These are phyloP conservation scores for Lachnellula arida DNA, from an alignment of 2,329 filamentous ascomycete genomes.

Conservation along the genomic window DNA sequence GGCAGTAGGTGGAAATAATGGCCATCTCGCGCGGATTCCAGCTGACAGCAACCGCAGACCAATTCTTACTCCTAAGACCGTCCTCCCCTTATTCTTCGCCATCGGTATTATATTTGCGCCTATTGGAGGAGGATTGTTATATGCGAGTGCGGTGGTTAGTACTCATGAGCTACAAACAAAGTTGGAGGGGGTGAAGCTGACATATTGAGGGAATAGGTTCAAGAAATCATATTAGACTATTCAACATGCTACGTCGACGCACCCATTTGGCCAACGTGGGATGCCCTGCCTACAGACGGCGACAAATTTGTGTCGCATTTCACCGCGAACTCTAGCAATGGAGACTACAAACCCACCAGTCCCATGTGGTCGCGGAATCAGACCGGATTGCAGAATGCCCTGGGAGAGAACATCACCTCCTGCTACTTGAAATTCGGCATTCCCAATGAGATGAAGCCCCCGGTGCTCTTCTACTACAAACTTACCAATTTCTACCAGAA, in stretches of 20 bases:
- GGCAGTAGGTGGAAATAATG: constrained; percentile 65
- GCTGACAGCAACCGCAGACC: constrained; percentile 52
- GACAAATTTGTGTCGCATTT: constrained; percentile 52
- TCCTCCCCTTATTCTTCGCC: constrained; percentile 83
- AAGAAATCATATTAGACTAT: constrained; percentile 90
- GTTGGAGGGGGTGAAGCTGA: constrained; percentile 6
- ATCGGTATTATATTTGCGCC: constrained; percentile 91
- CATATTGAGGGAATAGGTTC: constrained; percentile 54
- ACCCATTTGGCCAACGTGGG: constrained; percentile 39
- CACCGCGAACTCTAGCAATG: constrained; percentile 48
- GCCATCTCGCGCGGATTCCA: constrained; percentile 3
- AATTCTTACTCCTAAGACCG: constrained; percentile 91
- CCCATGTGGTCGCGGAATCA: constrained; percentile 13
- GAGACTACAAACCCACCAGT: constrained; percentile 30
- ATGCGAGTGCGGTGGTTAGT: constrained; percentile 73
- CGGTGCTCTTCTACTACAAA: constrained; percentile 90
- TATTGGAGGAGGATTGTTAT: constrained; percentile 81
- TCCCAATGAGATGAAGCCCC: constrained; percentile 71
- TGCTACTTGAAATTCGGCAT: constrained; percentile 45
- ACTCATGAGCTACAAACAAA: background rate
- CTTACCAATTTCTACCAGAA: constrained; percentile 99
- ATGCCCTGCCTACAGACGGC: constrained; percentile 43
- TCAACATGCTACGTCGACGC: constrained; percentile 65
- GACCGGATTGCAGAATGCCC: background rate
- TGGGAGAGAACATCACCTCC: constrained; percentile 19